A percentile compares a stretch with the other conserved stretches of the same genome.
phyloP scores from a whole-genome alignment of 1,284 basidiomycete species.

The Fomitopsis palustris region DNA sequence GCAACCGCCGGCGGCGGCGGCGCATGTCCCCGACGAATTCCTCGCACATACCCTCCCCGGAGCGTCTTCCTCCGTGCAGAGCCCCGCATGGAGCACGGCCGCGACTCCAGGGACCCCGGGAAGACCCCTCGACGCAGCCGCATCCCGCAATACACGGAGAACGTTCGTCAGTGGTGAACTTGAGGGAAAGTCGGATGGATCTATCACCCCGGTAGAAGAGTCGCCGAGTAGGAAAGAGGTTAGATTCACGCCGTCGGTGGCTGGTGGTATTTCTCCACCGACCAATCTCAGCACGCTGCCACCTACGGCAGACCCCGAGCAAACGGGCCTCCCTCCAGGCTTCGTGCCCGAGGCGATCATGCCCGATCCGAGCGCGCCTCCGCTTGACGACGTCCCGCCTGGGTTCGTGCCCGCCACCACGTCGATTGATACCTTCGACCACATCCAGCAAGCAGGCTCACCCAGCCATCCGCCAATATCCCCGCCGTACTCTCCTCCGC shows the following conservation, averaged over 20 bases:
- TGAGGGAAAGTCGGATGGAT: constrained; percentile 17
- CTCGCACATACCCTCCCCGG: constrained; percentile 9
- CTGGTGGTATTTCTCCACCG: constrained; percentile 19
- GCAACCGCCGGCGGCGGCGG: not conserved
- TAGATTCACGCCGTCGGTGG: constrained; percentile 44
- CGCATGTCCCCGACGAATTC: constrained; percentile 11
- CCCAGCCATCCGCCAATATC: not conserved
- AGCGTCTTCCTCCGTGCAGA: constrained; percentile 22
- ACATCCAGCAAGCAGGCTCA: not conserved
- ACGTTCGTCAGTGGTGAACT: constrained; percentile 23
- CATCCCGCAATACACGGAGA: not conserved
- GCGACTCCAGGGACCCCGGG: constrained; percentile 51
- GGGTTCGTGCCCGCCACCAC: constrained; percentile 9
- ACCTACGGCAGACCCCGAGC: constrained; percentile 1
- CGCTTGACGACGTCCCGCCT: constrained; percentile 2
- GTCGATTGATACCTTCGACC: no score
- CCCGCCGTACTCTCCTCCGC: not conserved
- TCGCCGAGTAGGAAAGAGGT: constrained; percentile 35
- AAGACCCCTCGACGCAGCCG: constrained; percentile 4
- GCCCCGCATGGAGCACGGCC: constrained; percentile 60
- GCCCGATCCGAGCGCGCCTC: not conserved
- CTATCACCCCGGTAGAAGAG: constrained; percentile 13
- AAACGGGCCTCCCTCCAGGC: not conserved
- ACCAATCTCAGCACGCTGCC: constrained; percentile 9
- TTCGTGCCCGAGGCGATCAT: not conserved